A percentile compares a stretch with the other conserved stretches of the same genome.
These are phyloP conservation scores for Colletotrichum orbiculare DNA, from an alignment of 2,329 filamentous ascomycete genomes.

Conservation along the genomic window DNA sequence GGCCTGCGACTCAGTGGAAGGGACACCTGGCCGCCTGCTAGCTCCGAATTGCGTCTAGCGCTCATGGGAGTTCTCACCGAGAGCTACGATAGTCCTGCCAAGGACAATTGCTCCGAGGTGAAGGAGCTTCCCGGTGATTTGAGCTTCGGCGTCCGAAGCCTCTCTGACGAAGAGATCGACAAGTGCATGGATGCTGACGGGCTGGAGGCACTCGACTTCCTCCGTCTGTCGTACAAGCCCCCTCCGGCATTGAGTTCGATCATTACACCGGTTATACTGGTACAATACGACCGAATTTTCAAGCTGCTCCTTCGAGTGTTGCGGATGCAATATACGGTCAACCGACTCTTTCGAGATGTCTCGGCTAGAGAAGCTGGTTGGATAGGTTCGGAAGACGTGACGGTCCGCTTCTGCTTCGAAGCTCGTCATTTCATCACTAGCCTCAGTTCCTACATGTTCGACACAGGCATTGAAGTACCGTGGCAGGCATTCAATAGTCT, in stretches of 20 bases:
- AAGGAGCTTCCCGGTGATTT: conserved; percentile 72
- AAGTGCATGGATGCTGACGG: conserved; percentile 85
- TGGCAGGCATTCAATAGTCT: conserved; percentile 79
- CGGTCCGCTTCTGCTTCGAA: conserved; percentile 76
- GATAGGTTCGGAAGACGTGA: conserved; percentile 49
- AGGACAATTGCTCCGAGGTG: conserved; percentile 39
- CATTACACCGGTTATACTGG: conserved; percentile 75
- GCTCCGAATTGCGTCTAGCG: conserved; percentile 89
- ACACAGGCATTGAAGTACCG: conserved; percentile 76
- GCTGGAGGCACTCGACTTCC: conserved; percentile 91
- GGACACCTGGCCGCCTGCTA: conserved; percentile 91
- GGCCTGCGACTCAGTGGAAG: conserved; percentile 85
- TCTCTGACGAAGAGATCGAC: conserved; percentile 82
- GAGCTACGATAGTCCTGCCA: conserved; percentile 62
- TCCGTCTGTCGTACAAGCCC: conserved; percentile 86
- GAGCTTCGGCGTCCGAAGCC: conserved; percentile 86
- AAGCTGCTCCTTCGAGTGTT: conserved; percentile 80
- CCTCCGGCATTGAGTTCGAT: conserved; percentile 77
- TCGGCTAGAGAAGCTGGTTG: conserved; percentile 51
- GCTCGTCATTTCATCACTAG: conserved; percentile 82
- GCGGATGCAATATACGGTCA: conserved; percentile 81
- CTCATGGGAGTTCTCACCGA: conserved; percentile 88
- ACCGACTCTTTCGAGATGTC: conserved; percentile 71
- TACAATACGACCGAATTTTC: conserved; percentile 89
- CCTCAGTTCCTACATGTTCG: conserved; percentile 82